Conservation (phyloP, 345 rosid species). For the Salix purpurea region DNA sequence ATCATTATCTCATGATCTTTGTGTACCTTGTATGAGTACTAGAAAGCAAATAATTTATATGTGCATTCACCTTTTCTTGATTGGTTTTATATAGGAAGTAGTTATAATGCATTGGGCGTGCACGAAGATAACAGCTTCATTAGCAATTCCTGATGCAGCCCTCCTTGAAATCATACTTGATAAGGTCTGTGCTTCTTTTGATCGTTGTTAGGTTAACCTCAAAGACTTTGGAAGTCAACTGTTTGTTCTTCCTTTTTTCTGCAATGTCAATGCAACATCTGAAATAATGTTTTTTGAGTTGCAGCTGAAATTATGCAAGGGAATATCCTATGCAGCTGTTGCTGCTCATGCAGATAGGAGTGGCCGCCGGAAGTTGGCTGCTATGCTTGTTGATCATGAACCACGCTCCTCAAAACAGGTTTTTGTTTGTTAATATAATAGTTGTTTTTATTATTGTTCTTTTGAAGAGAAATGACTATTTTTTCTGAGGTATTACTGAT, state of each 20-base stretch:
- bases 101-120: constrained; percentile 99
- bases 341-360: constrained; percentile 98
- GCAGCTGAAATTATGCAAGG: constrained; percentile 84
- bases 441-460: not conserved
- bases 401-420: constrained; percentile 97
- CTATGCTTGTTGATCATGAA: constrained; percentile 94
- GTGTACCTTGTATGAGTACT: not conserved
- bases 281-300: constrained; percentile 28
- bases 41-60: not conserved
- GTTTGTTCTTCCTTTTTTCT: constrained; percentile 2
- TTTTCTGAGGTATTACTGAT: not conserved
- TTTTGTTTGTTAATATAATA: not conserved
- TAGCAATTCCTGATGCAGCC: constrained; percentile 73
- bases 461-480: not conserved
- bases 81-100: constrained; percentile 56
- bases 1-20: not conserved
- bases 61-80: constrained; percentile 1
- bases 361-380: constrained; percentile 88
- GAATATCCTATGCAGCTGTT: constrained; percentile 96
- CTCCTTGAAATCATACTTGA: constrained; percentile 91
- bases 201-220: not conserved
- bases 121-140: constrained; percentile 84
- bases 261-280: constrained; percentile 12
- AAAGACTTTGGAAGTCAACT: not conserved
- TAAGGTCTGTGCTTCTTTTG: constrained; percentile 52